Evolutionary conservation across 2,329 filamentous ascomycete genomes (phyloP).

Genomic region (Sarocladium oryzae): DNA sequence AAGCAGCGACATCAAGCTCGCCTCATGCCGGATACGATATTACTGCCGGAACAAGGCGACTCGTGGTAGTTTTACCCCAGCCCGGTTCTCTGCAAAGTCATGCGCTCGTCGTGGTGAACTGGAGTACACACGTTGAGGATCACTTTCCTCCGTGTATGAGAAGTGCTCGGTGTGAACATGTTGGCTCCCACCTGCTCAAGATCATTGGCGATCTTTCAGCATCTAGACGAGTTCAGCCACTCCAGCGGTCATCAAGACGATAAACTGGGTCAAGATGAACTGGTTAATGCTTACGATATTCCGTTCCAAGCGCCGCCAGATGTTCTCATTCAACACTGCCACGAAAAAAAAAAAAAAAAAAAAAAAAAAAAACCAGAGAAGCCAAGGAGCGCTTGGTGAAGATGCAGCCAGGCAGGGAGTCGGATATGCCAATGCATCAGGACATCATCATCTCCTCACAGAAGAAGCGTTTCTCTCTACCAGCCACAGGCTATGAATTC

Average conservation of each 20-base stretch:
- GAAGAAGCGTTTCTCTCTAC: conserved; percentile 19
- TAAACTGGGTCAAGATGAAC: conserved; percentile 8
- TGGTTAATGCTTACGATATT: conserved; percentile 21
- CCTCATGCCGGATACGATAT: too few species aligned
- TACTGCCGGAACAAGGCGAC: conserved; percentile 8
- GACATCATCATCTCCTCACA: conserved; percentile 17
- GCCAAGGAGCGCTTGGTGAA: too few species aligned
- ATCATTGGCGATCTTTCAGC: conserved; percentile 11
- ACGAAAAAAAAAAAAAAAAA: conserved; percentile 13
- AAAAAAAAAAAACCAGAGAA: conserved; percentile 9
- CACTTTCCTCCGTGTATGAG: conserved; percentile 4
- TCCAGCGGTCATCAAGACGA: background rate
- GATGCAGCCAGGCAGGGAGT: too few species aligned
- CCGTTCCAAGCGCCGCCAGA: conserved; percentile 23
- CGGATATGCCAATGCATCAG: conserved; percentile 16
- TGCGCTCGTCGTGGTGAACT: conserved; percentile 17
- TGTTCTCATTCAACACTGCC: conserved; percentile 19
- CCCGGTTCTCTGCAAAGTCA: conserved; percentile 17
- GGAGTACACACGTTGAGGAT: conserved; percentile 6
- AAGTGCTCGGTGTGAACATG: conserved; percentile 10
- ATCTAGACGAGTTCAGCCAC: conserved; percentile 12
- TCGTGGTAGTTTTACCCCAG: conserved; percentile 15
- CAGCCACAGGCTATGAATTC: conserved; percentile 13
- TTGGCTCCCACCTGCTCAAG: conserved; percentile 11
- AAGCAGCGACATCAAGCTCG: too few species aligned